These are phyloP conservation scores for Vitis labrusca DNA, from an alignment of 164 flowering plant species.

Conservation along the genomic window DNA sequence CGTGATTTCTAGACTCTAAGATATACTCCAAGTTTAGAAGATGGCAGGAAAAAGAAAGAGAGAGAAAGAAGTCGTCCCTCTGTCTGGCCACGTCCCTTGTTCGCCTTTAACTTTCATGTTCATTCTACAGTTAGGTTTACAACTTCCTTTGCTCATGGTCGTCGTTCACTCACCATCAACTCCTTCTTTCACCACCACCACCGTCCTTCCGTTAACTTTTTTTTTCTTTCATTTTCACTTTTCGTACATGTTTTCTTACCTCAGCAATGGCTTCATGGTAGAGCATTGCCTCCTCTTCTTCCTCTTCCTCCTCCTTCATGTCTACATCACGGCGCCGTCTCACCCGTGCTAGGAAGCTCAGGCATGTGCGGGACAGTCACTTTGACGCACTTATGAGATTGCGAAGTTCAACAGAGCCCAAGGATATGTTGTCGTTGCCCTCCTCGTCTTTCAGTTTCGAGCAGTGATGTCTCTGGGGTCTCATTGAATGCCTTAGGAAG, in stretches of 20 bases:
- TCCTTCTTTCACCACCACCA: neutral
- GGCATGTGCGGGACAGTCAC: conserved; percentile 21
- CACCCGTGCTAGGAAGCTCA: conserved; percentile 21
- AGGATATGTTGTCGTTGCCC: neutral
- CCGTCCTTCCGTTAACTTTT: neutral
- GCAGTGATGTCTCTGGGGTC: conserved; percentile 45
- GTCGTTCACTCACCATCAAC: too few relatives aligned
- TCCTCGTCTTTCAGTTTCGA: conserved; percentile 6
- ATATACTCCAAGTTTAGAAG: too few relatives aligned
- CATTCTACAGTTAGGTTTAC: neutral
- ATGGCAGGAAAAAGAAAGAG: neutral
- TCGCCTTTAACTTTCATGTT: neutral
- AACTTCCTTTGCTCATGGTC: too few relatives aligned
- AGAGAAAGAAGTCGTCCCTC: too few relatives aligned
- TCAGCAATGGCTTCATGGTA: conserved; percentile 46
- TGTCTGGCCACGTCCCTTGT: neutral
- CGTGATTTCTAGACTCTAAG: too few relatives aligned
- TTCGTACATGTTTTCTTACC: conserved; percentile 26
- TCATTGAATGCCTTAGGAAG: conserved; percentile 36
- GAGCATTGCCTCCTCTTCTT: conserved; percentile 21
- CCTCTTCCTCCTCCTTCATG: conserved; percentile 22
- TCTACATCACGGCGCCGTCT: conserved; percentile 15
- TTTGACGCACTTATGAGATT: neutral
- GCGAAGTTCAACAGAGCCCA: neutral
- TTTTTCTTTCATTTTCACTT: too few relatives aligned